Evolutionary conservation across 2,329 filamentous ascomycete genomes (phyloP).

Genomic region (Madurella mycetomatis): DNA sequence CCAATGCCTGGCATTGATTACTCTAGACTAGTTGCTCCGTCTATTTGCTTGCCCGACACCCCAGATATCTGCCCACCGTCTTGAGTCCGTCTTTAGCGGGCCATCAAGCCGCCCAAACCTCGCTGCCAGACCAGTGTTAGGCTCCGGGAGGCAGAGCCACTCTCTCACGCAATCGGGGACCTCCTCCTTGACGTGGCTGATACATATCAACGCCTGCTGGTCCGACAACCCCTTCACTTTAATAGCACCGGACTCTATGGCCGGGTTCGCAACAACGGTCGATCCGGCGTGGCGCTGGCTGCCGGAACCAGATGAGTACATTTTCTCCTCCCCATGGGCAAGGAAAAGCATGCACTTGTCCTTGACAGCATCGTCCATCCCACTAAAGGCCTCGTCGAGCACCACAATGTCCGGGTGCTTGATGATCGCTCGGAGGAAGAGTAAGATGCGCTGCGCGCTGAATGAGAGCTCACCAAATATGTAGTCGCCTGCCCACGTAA

Average conservation of each 20-base stretch:
- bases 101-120: constrained; percentile 61
- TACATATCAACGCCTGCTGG: constrained; percentile 80
- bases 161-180: constrained; percentile 78
- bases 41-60: constrained; percentile 29
- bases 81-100: constrained; percentile 53
- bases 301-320: constrained; percentile 26
- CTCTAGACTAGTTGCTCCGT: no score
- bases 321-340: constrained; percentile 55
- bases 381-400: constrained; percentile 82
- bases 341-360: constrained; percentile 85
- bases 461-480: constrained; percentile 73
- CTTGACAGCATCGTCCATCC: constrained; percentile 75
- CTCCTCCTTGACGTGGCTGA: constrained; percentile 87
- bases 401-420: constrained; percentile 79
- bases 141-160: constrained; percentile 81
- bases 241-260: constrained; percentile 40
- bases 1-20: not conserved
- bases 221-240: constrained; percentile 59
- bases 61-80: constrained; percentile 65
- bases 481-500: constrained; percentile 62
- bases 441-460: constrained; percentile 74
- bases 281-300: constrained; percentile 23
- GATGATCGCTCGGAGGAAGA: constrained; percentile 78
- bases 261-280: constrained; percentile 44
- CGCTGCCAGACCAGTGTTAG: constrained; percentile 57